phyloP scores from a whole-genome alignment of 2,329 filamentous ascomycete species.

The Plenodomus tracheiphilus region DNA sequence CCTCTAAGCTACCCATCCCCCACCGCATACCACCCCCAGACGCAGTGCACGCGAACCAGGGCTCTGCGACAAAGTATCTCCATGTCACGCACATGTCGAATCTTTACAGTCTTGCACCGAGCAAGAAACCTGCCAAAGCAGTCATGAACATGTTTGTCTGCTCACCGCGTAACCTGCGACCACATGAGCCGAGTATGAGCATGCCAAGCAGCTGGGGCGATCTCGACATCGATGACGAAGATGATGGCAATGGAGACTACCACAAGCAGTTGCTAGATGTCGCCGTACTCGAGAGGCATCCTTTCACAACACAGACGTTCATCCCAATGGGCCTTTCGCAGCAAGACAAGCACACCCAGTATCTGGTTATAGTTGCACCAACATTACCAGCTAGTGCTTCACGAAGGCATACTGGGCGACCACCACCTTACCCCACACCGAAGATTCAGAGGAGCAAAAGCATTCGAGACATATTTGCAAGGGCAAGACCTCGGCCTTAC shows the following conservation, averaged over 20 bases:
- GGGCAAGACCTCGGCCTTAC: constrained; percentile 50
- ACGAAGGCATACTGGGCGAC: constrained; percentile 27
- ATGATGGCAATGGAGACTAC: constrained; percentile 23
- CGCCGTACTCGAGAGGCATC: constrained; percentile 82
- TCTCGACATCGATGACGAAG: constrained; percentile 39
- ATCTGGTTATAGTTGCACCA: constrained; percentile 88
- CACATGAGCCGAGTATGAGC: constrained; percentile 41
- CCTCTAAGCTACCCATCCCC: constrained; percentile 51
- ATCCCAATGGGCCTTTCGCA: constrained; percentile 68
- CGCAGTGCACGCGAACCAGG: constrained; percentile 74
- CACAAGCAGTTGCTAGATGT: constrained; percentile 62
- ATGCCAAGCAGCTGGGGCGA: constrained; percentile 42
- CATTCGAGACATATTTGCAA: constrained; percentile 47
- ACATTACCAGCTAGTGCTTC: constrained; percentile 59
- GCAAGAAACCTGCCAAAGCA: constrained; percentile 59
- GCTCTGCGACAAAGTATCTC: constrained; percentile 83
- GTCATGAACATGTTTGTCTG: constrained; percentile 91
- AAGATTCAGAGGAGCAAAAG: constrained; percentile 27
- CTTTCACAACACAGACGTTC: constrained; percentile 93
- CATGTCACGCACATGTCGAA: constrained; percentile 75
- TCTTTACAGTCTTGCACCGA: constrained; percentile 69
- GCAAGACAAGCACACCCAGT: constrained; percentile 56
- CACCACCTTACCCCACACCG: constrained; percentile 50
- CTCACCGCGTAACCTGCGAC: constrained; percentile 63
- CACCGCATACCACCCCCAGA: constrained; percentile 51